Evolutionary conservation across 257 asterid genomes (phyloP).

Genomic region (Ilex asprella): DNA sequence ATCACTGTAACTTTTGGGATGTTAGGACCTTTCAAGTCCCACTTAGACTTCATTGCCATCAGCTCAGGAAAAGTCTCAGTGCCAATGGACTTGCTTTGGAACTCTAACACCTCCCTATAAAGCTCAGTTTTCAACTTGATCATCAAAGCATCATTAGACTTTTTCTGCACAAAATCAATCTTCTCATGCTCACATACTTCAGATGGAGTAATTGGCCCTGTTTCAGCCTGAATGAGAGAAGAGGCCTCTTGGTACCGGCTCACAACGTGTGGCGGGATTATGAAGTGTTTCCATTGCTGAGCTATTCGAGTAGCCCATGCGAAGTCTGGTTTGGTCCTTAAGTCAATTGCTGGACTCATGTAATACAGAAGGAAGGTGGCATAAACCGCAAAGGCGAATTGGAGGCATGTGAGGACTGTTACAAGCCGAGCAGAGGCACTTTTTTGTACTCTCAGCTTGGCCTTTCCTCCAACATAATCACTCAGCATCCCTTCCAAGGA

Average conservation of each 20-base stretch:
- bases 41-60: conserved; percentile 64
- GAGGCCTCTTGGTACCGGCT: conserved; percentile 35
- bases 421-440: conserved; percentile 44
- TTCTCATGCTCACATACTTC: conserved; percentile 70
- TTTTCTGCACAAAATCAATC: conserved; percentile 78
- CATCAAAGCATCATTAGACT: conserved; percentile 59
- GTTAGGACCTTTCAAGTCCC: conserved; percentile 42
- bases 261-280: conserved; percentile 48
- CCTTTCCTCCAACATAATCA: conserved; percentile 60
- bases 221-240: conserved; percentile 11
- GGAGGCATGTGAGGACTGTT: conserved; percentile 61
- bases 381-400: conserved; percentile 78
- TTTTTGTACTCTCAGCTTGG: conserved; percentile 31
- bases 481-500: conserved; percentile 68
- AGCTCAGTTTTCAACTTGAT: conserved; percentile 73
- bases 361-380: conserved; percentile 74
- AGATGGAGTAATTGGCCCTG: conserved; percentile 17
- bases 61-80: conserved; percentile 54
- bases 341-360: conserved; percentile 72
- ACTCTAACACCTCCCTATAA: conserved; percentile 48
- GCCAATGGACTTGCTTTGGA: conserved; percentile 40
- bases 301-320: conserved; percentile 69
- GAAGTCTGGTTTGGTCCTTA: conserved; percentile 62
- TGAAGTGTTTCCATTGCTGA: conserved; percentile 54
- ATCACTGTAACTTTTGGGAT: conserved; percentile 64